phyloP scores from a whole-genome alignment of 2,329 filamentous ascomycete species.

The Zymoseptoria passerinii region DNA sequence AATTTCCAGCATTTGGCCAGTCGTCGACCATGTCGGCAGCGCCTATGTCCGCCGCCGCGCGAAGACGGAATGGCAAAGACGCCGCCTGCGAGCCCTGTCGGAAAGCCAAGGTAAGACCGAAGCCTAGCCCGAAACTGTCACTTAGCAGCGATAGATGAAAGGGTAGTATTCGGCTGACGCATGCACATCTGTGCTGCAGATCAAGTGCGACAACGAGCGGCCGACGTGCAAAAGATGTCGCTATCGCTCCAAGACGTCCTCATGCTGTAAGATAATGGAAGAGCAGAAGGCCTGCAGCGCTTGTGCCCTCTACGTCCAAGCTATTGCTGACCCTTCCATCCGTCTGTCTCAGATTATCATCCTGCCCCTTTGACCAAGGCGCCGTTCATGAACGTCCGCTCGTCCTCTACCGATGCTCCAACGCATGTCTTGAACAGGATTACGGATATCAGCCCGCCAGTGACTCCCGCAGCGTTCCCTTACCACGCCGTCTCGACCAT shows the following conservation, averaged over 20 bases:
- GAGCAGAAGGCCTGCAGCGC: too few relatives aligned
- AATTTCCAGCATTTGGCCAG: neutral
- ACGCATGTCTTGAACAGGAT: neutral
- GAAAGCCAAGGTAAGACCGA: constrained; percentile 13
- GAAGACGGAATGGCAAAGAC: constrained; percentile 14
- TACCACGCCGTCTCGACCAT: neutral
- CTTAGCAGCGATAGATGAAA: too few relatives aligned
- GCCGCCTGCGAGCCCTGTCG: constrained; percentile 17
- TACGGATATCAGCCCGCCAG: neutral
- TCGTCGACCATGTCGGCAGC: neutral
- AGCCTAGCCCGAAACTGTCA: constrained; percentile 5
- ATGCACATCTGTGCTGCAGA: neutral
- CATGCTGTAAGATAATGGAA: too few relatives aligned
- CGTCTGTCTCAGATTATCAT: too few relatives aligned
- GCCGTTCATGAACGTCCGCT: neutral
- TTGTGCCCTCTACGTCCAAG: too few relatives aligned
- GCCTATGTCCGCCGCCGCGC: constrained; percentile 3
- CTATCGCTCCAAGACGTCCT: constrained; percentile 2
- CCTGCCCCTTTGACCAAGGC: constrained; percentile 15
- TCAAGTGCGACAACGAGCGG: neutral
- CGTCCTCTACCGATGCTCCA: neutral
- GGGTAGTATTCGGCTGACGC: neutral
- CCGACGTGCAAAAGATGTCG: constrained; percentile 12
- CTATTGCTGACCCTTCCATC: too few relatives aligned
- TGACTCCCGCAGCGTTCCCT: neutral